Base-by-base conservation (phyloP, 192 early-diverging fungal genomes). In the Coemansia umbellata region DNA sequence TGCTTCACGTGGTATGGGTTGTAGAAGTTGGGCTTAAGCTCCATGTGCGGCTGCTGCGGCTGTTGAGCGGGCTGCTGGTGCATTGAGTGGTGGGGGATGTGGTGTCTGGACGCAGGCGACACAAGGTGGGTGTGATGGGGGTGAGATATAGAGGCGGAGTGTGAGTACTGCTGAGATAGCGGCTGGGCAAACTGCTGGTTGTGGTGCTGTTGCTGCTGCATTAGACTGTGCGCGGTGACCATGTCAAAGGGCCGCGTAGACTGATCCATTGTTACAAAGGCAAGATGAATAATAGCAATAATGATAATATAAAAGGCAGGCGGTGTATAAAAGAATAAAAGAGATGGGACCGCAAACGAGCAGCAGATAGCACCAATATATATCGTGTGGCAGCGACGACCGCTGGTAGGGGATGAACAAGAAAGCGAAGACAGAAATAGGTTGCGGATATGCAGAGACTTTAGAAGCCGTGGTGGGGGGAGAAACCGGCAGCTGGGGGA, bases 1-100 rank as follows among this genome's bases (percentile, higher is more conserved):
- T 87, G 85, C 49, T 87, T 88, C 41, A 90, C 82, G n/a, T 87
- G 84, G 58, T 84, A 84, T 4, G 88, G 88, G 53, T 90, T 81
- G 51, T 87, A 90, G 56, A 90, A 87, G 19, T 80, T 84, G 0
- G 80, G 81, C 55, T 80, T 78, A 32, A 86, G 83, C 54, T 89
- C 84, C 53, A 51, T 21, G 54, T 37, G 55, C 41, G 41, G 40
- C 43, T 53, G 47, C 43, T 31, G 55, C 36, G 21, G 63, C 24
- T 18, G 18, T 30, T 32, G 39, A 0, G 26, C 17, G 26, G 40
- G 37, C 33, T 21, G 50, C n/a, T 53, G 50, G 18, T 18, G 36
- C 23, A 28, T 21, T 44, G 21, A 26, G 7, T 26, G 22, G 27
- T 26, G 21, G 42, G 11, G 2, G 11, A 10, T 8, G 42, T 3